These are phyloP conservation scores for Exophiala calicioides DNA, from an alignment of 2,329 filamentous ascomycete species.

Conservation along the genomic window DNA sequence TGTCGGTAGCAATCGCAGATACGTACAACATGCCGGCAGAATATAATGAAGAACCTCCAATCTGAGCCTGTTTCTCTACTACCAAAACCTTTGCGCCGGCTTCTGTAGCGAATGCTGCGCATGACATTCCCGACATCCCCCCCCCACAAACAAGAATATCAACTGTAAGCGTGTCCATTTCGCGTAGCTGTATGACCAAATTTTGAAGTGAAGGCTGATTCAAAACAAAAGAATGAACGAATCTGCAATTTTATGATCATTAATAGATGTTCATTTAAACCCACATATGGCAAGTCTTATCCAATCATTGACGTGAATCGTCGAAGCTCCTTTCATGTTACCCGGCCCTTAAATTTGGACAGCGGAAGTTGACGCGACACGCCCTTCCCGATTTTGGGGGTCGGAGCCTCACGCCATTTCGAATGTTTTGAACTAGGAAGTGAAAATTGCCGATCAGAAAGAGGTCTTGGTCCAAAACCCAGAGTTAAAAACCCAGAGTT, in stretches of 20 bases:
- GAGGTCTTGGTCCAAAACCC: too few species aligned
- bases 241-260: too few species aligned
- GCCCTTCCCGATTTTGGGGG: not conserved
- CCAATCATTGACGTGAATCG: too few species aligned
- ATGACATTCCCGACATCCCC: constrained; percentile 36
- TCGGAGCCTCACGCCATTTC: not conserved
- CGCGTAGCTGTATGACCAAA: too few species aligned
- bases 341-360: not conserved
- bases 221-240: too few species aligned
- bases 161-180: constrained; percentile 29
- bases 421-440: not conserved
- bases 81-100: constrained; percentile 33
- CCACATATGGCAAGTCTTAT: too few species aligned
- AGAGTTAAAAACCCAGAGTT: too few species aligned
- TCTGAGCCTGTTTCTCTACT: constrained; percentile 31
- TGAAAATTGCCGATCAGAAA: too few species aligned
- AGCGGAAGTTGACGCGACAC: not conserved
- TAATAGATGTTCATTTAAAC: too few species aligned
- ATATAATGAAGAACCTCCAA: constrained; percentile 33
- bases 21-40: constrained; percentile 36
- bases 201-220: not conserved
- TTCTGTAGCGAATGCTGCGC: constrained; percentile 33
- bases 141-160: constrained; percentile 35
- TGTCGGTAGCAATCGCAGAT: too few species aligned
- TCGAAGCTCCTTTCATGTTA: too few species aligned